Base-by-base conservation (phyloP, 208 protist genomes). In the Tetramitus jugosus region DNA sequence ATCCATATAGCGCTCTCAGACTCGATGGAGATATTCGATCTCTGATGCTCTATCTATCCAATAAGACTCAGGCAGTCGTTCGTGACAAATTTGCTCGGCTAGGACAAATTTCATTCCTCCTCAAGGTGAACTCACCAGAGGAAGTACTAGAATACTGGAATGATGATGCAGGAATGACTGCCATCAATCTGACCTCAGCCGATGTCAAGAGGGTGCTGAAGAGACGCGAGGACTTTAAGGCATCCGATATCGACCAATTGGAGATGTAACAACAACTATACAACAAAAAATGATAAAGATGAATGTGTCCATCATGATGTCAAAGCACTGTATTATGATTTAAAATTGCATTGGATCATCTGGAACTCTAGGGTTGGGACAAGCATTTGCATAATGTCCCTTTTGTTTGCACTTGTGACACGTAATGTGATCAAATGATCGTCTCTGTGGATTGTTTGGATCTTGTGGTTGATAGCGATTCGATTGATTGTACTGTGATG, bases 31-130 rank as follows among this genome's bases (percentile, higher is more conserved):
- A 85, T 72, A 4, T 85, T 33, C 40, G 82, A 31, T 31, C 60
- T 13, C 60, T 85, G 14, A 67, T 60, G 26, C 26, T 31, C 10
- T 85, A 74, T 56, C 82, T 85, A 60, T 67, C 80, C 26, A 74
- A 6, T 0, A 80, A 79, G 40, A 84, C 80, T 35, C 23, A 39
- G 45, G 2, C 80, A 7, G 64, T 82, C 14, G n/a, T n/a, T n/a
- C 78, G 82, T 26, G 80, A 84, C 23, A 80, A 81, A 60, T 85
- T 85, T 64, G 42, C 79, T 35, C 45, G 82, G 42, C 53, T 85
- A 37, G 62, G 76, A 20, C 76, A 81, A 39, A 85, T 85, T 17
- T 35, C 80, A 26, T 45, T 42, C 37, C 64, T 85, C 26, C 52
- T 85, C 26, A 82, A 68, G 29, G 31, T 85, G 26, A 60, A 83